Evolutionary conservation across 1,284 basidiomycete species (phyloP).

Genomic region (Sporisorium reilianum): DNA sequence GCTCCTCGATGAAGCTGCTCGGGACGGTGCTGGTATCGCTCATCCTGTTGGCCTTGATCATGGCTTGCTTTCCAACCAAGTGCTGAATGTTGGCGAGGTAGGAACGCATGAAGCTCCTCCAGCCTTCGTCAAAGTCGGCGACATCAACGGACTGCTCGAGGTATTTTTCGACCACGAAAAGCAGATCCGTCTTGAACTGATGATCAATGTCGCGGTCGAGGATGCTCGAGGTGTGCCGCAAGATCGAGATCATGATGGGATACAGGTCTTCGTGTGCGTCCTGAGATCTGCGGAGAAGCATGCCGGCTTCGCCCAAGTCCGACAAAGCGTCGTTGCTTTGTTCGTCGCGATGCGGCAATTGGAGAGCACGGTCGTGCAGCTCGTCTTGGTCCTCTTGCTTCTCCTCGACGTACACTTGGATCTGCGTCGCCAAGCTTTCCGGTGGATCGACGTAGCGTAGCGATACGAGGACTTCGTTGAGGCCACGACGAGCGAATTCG

Average conservation of each 20-base stretch:
- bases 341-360: slow-evolving; percentile 27
- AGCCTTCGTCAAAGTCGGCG: slow-evolving; percentile 78
- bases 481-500: slow-evolving; percentile 81
- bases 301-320: slow-evolving; percentile 46
- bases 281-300: slow-evolving; percentile 39
- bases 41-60: slow-evolving; percentile 72
- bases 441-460: slow-evolving; percentile 82
- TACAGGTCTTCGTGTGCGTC: slow-evolving; percentile 64
- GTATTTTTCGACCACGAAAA: slow-evolving; percentile 78
- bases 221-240: slow-evolving; percentile 75
- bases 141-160: slow-evolving; percentile 75
- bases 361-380: slow-evolving; percentile 70
- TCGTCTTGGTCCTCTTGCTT: slow-evolving; percentile 89
- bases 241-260: slow-evolving; percentile 62
- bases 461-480: slow-evolving; percentile 84
- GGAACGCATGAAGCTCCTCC: slow-evolving; percentile 76
- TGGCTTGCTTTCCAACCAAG: slow-evolving; percentile 77
- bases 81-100: slow-evolving; percentile 77
- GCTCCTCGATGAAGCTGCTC: slow-evolving; percentile 75
- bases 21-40: slow-evolving; percentile 72
- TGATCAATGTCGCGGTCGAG: slow-evolving; percentile 76
- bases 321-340: slow-evolving; percentile 26
- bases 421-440: slow-evolving; percentile 78
- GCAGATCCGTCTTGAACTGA: slow-evolving; percentile 76
- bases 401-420: slow-evolving; percentile 85